These are phyloP conservation scores for Phytophthora lateralis DNA, from an alignment of 352 stramenopile genomes.

Conservation along the genomic window DNA sequence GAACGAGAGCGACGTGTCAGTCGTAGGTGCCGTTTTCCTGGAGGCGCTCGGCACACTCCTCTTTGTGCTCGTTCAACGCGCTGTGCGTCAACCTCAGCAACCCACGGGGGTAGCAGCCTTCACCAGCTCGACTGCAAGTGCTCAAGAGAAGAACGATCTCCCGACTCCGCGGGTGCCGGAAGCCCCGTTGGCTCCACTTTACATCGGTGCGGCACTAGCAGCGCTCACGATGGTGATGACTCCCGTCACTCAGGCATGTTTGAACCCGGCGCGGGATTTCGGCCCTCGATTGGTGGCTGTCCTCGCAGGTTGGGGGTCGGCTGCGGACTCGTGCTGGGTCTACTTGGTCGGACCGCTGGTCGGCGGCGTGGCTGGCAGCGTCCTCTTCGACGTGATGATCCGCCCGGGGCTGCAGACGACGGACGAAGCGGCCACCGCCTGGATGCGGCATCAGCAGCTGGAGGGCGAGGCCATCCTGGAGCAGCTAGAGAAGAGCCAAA, in stretches of 20 bases:
- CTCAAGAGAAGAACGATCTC: constrained; percentile 14
- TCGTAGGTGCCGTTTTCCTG: constrained; percentile 45
- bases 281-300: constrained; percentile 65
- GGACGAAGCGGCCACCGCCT: constrained; percentile 28
- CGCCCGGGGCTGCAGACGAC: constrained; percentile 28
- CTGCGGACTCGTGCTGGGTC: constrained; percentile 59
- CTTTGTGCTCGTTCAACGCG: constrained; percentile 66
- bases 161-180: constrained; percentile 13
- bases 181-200: constrained; percentile 39
- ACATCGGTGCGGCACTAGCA: constrained; percentile 59
- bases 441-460: constrained; percentile 37
- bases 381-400: constrained; percentile 61
- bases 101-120: constrained; percentile 24
- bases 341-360: constrained; percentile 69
- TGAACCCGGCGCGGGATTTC: constrained; percentile 84
- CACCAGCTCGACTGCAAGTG: constrained; percentile 8
- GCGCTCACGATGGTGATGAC: constrained; percentile 57
- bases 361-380: constrained; percentile 52
- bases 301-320: constrained; percentile 62
- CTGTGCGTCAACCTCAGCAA: constrained; percentile 43
- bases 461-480: constrained; percentile 39
- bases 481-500: constrained; percentile 40
- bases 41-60: constrained; percentile 67
- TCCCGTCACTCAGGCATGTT: constrained; percentile 69
- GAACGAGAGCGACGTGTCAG: constrained; percentile 38